Evolutionary conservation across 2,329 filamentous ascomycete genomes (phyloP).

Genomic region (Helotiales sp.): DNA sequence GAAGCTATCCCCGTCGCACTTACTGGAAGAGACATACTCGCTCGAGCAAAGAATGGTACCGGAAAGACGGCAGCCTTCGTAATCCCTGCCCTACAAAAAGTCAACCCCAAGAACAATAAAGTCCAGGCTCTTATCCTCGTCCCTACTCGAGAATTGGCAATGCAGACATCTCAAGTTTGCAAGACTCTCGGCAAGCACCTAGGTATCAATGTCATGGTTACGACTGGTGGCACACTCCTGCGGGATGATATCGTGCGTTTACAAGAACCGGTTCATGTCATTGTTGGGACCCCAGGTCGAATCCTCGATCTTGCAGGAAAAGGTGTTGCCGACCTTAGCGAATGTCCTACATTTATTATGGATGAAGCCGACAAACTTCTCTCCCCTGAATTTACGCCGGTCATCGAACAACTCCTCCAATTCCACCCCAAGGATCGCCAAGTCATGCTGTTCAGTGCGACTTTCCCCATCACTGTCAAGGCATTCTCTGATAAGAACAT

Average conservation of each 20-base stretch:
- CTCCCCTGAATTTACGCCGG: slow-evolving; percentile 94
- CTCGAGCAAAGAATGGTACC: slow-evolving; percentile 96
- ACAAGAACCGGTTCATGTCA: slow-evolving; percentile 93
- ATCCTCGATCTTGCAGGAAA: slow-evolving; percentile 97
- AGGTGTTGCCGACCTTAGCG: slow-evolving; percentile 92
- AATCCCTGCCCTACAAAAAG: slow-evolving; percentile 91
- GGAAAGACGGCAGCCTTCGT: slow-evolving; percentile 98
- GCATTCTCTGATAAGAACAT: slow-evolving; percentile 99
- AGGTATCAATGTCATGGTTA: slow-evolving; percentile 98
- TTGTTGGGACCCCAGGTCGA: slow-evolving; percentile 95
- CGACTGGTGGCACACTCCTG: slow-evolving; percentile 91
- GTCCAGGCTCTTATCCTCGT: slow-evolving; percentile 96
- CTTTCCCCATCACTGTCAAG: slow-evolving; percentile 96
- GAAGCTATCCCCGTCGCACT: slow-evolving; percentile 97
- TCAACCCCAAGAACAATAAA: slow-evolving; percentile 96
- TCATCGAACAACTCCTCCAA: slow-evolving; percentile 92
- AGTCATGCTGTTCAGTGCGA: slow-evolving; percentile 99
- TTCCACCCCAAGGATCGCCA: slow-evolving; percentile 98
- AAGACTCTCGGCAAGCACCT: slow-evolving; percentile 98
- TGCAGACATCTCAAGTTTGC: slow-evolving; percentile 99
- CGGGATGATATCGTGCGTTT: slow-evolving; percentile 97
- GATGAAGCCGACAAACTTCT: slow-evolving; percentile 98
- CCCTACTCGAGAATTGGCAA: slow-evolving; percentile 92
- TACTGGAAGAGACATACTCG: slow-evolving; percentile 92
- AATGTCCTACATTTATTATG: slow-evolving; percentile 99